A percentile compares a stretch with the other conserved stretches of the same genome.
These are phyloP conservation scores for Exsudoporus floridanus DNA, from an alignment of 1,284 basidiomycete species.

Conservation along the genomic window DNA sequence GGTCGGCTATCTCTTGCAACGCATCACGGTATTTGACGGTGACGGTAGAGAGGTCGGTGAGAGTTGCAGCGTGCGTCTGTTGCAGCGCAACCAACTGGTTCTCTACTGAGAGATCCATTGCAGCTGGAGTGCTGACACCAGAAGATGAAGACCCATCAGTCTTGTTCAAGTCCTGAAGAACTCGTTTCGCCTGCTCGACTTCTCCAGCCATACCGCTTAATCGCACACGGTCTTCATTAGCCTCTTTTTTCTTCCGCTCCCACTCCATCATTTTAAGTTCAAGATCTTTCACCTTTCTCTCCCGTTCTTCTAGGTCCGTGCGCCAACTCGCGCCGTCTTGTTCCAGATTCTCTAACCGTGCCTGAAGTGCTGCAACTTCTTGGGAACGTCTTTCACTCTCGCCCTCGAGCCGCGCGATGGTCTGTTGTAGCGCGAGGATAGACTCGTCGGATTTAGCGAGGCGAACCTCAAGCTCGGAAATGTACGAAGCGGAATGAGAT, in stretches of 20 bases:
- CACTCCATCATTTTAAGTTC: slow-evolving; percentile 76
- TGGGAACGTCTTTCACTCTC: slow-evolving; percentile 71
- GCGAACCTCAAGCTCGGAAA: slow-evolving; percentile 85
- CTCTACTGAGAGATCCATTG: slow-evolving; percentile 43
- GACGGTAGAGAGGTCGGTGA: slow-evolving; percentile 76
- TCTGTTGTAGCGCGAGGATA: slow-evolving; percentile 62
- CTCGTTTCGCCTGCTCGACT: slow-evolving; percentile 69
- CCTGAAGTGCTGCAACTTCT: slow-evolving; percentile 69
- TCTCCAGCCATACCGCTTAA: slow-evolving; percentile 66
- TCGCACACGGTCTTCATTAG: slow-evolving; percentile 61
- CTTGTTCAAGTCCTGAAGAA: slow-evolving; percentile 47
- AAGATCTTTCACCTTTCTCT: slow-evolving; percentile 70
- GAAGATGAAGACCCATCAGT: slow-evolving; percentile 30
- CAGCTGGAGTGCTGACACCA: slow-evolving; percentile 30
- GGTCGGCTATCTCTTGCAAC: slow-evolving; percentile 83
- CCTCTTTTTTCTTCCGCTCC: slow-evolving; percentile 66
- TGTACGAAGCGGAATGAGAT: slow-evolving; percentile 72
- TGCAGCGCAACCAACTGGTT: slow-evolving; percentile 65
- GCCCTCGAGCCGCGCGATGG: slow-evolving; percentile 75
- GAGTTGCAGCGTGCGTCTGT: slow-evolving; percentile 74
- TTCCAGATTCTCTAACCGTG: slow-evolving; percentile 69
- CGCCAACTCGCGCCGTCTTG: slow-evolving; percentile 73
- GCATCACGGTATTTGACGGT: slow-evolving; percentile 85
- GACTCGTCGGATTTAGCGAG: slow-evolving; percentile 80
- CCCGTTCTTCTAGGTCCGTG: slow-evolving; percentile 78